Conservation (phyloP, 1,284 basidiomycete genomes). For the Rugosomyces carneus region DNA sequence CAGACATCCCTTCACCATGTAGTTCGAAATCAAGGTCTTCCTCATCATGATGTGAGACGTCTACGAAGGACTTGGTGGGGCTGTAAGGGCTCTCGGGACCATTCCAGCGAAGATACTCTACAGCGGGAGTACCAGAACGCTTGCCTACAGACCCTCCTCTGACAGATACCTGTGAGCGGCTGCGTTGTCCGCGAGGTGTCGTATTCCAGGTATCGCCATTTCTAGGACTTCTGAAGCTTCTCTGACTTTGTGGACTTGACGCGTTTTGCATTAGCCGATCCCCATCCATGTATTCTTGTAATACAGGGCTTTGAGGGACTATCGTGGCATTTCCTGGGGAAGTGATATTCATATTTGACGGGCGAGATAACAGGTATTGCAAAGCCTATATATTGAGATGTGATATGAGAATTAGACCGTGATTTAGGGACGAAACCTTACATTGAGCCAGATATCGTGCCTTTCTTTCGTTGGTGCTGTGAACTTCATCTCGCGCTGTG, state of each 20-base stretch:
- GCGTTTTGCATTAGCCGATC: slow-evolving; percentile 40
- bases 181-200: slow-evolving; percentile 70
- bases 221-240: slow-evolving; percentile 53
- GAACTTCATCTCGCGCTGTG: slow-evolving; percentile 95
- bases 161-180: slow-evolving; percentile 69
- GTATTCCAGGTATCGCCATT: slow-evolving; percentile 60
- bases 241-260: slow-evolving; percentile 64
- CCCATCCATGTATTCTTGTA: slow-evolving; percentile 48
- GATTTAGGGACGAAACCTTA: slow-evolving; percentile 28
- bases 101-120: slow-evolving; percentile 79
- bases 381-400: slow-evolving; percentile 54
- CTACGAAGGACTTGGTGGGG: slow-evolving; percentile 62
- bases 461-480: slow-evolving; percentile 91
- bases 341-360: slow-evolving; percentile 37
- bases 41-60: slow-evolving; percentile 45
- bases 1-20: slow-evolving; percentile 68
- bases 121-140: slow-evolving; percentile 82
- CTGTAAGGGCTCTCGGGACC: slow-evolving; percentile 61
- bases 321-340: slow-evolving; percentile 38
- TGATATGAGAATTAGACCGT: not conserved
- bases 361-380: slow-evolving; percentile 76
- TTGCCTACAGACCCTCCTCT: slow-evolving; percentile 72
- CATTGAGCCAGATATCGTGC: slow-evolving; percentile 95
- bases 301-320: slow-evolving; percentile 51
- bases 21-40: slow-evolving; percentile 81